Percentiles rank a stretch among this genome's conserved stretches.
phyloP scores from a whole-genome alignment of 148 eudicot species.

The Spergularia marina region DNA sequence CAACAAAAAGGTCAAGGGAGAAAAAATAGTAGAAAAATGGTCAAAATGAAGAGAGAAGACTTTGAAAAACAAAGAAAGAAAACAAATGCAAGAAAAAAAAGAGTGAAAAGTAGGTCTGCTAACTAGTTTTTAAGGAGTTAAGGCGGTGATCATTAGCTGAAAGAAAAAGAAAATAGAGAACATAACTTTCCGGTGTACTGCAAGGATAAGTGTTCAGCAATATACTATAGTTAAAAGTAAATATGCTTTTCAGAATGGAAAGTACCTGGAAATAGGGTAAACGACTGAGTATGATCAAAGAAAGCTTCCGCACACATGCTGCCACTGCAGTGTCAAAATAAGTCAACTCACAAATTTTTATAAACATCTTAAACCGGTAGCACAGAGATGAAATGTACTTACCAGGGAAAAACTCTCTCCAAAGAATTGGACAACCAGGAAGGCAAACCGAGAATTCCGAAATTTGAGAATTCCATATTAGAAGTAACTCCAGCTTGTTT shows the following conservation, averaged over 20 bases:
- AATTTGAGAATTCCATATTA: slow-evolving; percentile 54
- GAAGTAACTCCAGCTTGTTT: slow-evolving; percentile 47
- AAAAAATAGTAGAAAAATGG: no score
- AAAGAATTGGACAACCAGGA: slow-evolving; percentile 66
- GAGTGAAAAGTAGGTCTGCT: no score
- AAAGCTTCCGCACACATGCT: slow-evolving; percentile 30
- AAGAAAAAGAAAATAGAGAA: not conserved
- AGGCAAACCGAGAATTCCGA: slow-evolving; percentile 72
- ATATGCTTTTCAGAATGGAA: not conserved
- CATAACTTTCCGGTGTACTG: no score
- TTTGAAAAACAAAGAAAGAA: no score
- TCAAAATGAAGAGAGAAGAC: no score
- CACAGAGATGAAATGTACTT: slow-evolving; percentile 29
- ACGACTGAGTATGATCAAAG: slow-evolving; percentile 54
- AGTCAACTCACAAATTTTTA: slow-evolving; percentile 4
- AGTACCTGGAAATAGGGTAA: slow-evolving; percentile 67
- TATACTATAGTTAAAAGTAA: not conserved
- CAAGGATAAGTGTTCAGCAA: not conserved
- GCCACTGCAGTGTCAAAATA: slow-evolving; percentile 36
- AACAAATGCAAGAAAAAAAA: no score
- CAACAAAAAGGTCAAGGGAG: no score
- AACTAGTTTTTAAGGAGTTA: no score
- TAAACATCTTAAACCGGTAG: not conserved
- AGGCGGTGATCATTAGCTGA: not conserved
- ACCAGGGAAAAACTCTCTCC: slow-evolving; percentile 64